Base-by-base conservation (phyloP, 306 rosid species). In the Morella rubra region DNA sequence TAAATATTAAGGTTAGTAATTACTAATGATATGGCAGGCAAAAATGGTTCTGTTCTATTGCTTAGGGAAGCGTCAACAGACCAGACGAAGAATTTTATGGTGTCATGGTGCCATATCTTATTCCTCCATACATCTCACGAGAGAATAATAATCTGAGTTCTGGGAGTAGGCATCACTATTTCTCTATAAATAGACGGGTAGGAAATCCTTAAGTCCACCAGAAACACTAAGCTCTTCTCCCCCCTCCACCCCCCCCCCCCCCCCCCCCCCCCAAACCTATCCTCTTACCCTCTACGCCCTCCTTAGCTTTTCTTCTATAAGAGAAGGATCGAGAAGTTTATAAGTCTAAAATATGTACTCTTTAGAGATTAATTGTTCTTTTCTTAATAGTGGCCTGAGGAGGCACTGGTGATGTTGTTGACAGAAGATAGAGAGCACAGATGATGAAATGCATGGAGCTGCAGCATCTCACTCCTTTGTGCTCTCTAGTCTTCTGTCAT, bases 341-440 rank as follows among this genome's bases (percentile, higher is more conserved):
- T 32, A 32, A 32, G 37, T 32, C 3, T 32, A 18, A 60, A 60
- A 27, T 60, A n/a, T 27, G 18, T 60, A 12, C 5, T 58, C 22
- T 10, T 60, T 10, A 22, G 5, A 12, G 11, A 60, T 27, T 60
- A 32, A 24, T 60, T 60, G 1, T 14, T 32, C 37, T 32, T 32
- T 32, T 32, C 37, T 32, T 32, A 32, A 14, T 9, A 44, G 64
- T 16, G 13, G n/a, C n/a, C n/a, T n/a, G 78, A 73, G 71, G 82
- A 77, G 88, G 81, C 58, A 67, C 20, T 77, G 75, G 83, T 50
- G 75, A 79, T 81, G 84, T 40, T 87, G 91, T 37, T 91, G 96
- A 91, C 93, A 91, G 96, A 91, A 91, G 93, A 91, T 86, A 91
- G 96, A 91, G 93, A 87, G 93, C 91, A 89, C 93, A 69, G 89